phyloP scores from a whole-genome alignment of 1,139 yeast species.

The Geotrichum bryndzae region DNA sequence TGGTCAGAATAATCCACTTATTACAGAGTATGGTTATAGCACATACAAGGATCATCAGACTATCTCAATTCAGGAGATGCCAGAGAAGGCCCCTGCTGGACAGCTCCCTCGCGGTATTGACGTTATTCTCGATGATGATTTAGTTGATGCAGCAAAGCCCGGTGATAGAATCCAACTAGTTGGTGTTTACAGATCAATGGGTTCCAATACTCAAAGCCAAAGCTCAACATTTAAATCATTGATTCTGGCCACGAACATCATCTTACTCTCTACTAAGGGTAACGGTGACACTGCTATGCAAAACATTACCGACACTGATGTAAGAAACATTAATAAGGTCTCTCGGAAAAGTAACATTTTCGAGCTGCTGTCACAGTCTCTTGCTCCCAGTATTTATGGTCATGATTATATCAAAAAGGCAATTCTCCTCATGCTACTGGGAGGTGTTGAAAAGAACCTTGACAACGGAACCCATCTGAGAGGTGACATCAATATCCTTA shows the following conservation, averaged over 20 bases:
- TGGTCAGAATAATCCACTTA: constrained; percentile 77
- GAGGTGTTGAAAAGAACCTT: constrained; percentile 91
- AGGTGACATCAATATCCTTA: constrained; percentile 91
- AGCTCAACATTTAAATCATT: constrained; percentile 72
- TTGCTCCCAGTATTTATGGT: constrained; percentile 95
- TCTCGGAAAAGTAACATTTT: constrained; percentile 66
- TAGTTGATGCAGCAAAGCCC: constrained; percentile 87
- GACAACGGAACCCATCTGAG: constrained; percentile 95
- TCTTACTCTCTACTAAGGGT: constrained; percentile 74
- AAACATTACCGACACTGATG: constrained; percentile 71
- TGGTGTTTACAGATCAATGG: constrained; percentile 89
- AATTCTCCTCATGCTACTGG: constrained; percentile 79
- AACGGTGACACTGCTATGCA: constrained; percentile 79
- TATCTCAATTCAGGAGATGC: constrained; percentile 93
- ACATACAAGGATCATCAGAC: constrained; percentile 94
- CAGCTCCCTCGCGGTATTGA: constrained; percentile 92
- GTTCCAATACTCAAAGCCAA: constrained; percentile 49
- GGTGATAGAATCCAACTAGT: constrained; percentile 95
- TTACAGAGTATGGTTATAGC: constrained; percentile 89
- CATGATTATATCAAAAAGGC: constrained; percentile 89
- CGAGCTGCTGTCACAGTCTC: constrained; percentile 71
- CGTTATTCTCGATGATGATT: constrained; percentile 84
- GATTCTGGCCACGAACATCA: constrained; percentile 79
- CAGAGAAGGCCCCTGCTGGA: constrained; percentile 97
- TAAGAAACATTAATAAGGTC: constrained; percentile 77